Evolutionary conservation across 164 flowering plant species (phyloP), one percentile per base, ranked within the genome.

Genomic region (Aristolochia californica): DNA sequence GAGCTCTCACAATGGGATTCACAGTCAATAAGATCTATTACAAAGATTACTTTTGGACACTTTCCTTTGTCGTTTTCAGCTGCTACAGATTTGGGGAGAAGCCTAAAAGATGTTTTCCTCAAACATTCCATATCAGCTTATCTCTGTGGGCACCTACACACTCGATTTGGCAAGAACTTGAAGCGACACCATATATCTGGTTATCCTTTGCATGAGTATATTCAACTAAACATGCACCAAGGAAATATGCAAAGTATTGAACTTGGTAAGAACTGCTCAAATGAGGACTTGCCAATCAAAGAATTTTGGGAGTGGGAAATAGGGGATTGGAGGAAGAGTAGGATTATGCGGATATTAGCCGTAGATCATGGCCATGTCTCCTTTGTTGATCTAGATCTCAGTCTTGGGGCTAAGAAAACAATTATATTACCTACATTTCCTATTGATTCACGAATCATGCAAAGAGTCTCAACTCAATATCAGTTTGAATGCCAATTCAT

Each of bases 281-380:
- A 44, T 64, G 71, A 61, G 56, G 70, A 66, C 16, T 54, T 65
- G 20, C 59, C 69, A 5, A 15, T 45, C 26, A 51, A 74, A 62
- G 96, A 82, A 68, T 91, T 91, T 68, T 91, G 96, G 98, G 98
- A 91, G 64, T 88, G 88, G 95, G 95, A 88, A 68, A 86, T 88
- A 88, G 98, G 96, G 54, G 96, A 91, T 58, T 88, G 96, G 98
- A 88, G 91, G 66, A 88, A 75, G 68, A 83, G 78, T 60, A 77
- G 95, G 73, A 72, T 70, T 15, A 83, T 91, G 96, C 74, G 95
- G 23, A 65, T 91, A 54, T 62, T 88, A 74, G 93, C 95, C 56
- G 72, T 88, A 69, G 98, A 91, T 70, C 58, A 70, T 47, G 96
- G 95, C 62, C 80, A 72, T 44, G 79, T 85, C 57, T 91, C 98